Evolutionary conservation across 2,329 filamentous ascomycete species (phyloP).

Genomic region (Diaporthe sp.): DNA sequence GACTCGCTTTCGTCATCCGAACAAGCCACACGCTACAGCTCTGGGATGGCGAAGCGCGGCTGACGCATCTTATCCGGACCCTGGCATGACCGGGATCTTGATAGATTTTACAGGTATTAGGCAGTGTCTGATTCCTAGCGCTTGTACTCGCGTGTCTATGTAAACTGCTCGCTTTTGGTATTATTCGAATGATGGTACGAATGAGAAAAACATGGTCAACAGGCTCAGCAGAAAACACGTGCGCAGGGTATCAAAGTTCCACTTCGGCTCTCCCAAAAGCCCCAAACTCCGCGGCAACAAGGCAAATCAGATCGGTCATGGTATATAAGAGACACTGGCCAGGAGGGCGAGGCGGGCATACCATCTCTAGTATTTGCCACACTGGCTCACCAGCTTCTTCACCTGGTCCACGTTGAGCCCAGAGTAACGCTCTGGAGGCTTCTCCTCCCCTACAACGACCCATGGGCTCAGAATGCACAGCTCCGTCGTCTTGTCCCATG

Average conservation of each 20-base stretch:
- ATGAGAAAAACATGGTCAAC: neutral
- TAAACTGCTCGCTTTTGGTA: neutral
- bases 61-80: neutral
- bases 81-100: constrained; percentile 4
- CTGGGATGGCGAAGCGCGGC: neutral
- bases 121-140: neutral
- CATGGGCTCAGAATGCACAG: constrained; percentile 64
- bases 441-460: constrained; percentile 60
- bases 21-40: neutral
- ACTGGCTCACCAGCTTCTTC: constrained; percentile 41
- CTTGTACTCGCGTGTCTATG: neutral
- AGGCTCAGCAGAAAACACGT: neutral
- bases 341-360: neutral
- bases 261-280: neutral
- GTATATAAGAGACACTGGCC: neutral
- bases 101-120: neutral
- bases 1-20: constrained; percentile 20
- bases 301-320: neutral
- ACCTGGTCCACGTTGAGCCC: constrained; percentile 53
- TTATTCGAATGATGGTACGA: neutral
- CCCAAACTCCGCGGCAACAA: constrained; percentile 17
- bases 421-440: constrained; percentile 51
- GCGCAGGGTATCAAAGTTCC: constrained; percentile 32
- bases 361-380: constrained; percentile 31
- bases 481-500: constrained; percentile 57